Conservation (phyloP, 805 yeast species). For the Saccharomyces cerevisiae region DNA sequence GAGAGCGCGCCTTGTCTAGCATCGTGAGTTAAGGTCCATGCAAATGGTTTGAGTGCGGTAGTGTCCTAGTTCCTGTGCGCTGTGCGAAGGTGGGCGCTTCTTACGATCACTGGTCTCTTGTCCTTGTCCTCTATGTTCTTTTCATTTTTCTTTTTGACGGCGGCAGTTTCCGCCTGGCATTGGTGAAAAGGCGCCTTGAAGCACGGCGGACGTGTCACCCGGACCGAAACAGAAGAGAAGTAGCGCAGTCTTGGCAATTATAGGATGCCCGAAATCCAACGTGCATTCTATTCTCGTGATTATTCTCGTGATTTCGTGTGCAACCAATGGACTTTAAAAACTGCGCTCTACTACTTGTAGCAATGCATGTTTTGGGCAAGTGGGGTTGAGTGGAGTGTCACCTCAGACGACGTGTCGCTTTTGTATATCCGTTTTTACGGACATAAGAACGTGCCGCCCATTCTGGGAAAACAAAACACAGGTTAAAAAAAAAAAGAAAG, state of each 20-base stretch:
- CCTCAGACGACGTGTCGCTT: not conserved
- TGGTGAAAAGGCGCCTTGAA: not conserved
- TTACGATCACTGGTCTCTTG: not conserved
- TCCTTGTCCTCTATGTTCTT: not conserved
- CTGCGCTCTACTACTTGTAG: not conserved
- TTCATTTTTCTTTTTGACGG: not conserved
- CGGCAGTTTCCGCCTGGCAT: not conserved
- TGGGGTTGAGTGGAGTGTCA: not conserved
- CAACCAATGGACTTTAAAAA: too few relatives aligned
- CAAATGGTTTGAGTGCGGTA: not conserved
- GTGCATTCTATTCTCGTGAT: not conserved
- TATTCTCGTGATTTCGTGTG: too few relatives aligned
- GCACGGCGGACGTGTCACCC: not conserved
- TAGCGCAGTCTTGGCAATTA: not conserved
- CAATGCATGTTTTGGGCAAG: not conserved
- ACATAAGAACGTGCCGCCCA: not conserved
- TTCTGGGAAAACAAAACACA: slow-evolving; percentile 1
- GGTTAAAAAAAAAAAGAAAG: not conserved
- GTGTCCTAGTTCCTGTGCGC: not conserved
- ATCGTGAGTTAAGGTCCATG: not conserved
- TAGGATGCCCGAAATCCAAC: too few relatives aligned
- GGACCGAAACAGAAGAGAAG: not conserved
- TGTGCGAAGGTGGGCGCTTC: not conserved
- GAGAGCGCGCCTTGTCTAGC: not conserved
- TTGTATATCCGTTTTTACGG: not conserved